Evolutionary conservation across 1,284 basidiomycete species (phyloP), one percentile per base, ranked within the genome.

Genomic region (Cryptococcus wingfieldii): DNA sequence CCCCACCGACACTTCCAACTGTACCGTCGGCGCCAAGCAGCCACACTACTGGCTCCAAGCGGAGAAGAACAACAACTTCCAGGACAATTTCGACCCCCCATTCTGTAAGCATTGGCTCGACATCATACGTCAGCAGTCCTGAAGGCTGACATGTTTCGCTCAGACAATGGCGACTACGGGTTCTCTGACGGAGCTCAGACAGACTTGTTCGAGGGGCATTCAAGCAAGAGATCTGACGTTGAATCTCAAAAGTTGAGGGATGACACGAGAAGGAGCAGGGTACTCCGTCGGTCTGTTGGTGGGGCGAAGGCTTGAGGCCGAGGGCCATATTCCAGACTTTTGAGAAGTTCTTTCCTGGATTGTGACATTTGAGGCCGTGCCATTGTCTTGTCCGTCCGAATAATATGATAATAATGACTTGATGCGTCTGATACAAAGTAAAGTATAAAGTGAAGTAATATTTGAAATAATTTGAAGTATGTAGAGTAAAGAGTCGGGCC

Each of bases 111-210:
- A 28, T 14, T 7, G 16, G 14, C 19, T n/a, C 31, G 7, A 8
- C 31, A 6, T 34, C 31, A 34, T 8, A 34, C 46, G 10, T 16
- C 13, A 10, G 10, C 19, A 18, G 10, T 14, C 14, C 5, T 13
- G 19, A 27, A 8, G 12, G 5, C 46, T 31, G 18, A 44, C 42
- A 18, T 12, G 25, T 25, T 19, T 25, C 9, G 18, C 28, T 4
- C 43, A 68, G 67, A 79, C 61, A 76, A 78, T 58, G 64, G 54
- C 38, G 67, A 68, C 14, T 77, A 75, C 50, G 76, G 76, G 16
- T 79, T 71, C 61, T 65, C 63, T 54, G 65, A 79, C 53, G 77
- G 77, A 25, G 77, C 77, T 23, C 77, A 79, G 63, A 73, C 72
- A 31, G 75, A 79, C 56, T 67, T 78, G 37, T 79, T 72, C 56